phyloP scores from a whole-genome alignment of 208 protist species.

The Tetramitus jugosus region DNA sequence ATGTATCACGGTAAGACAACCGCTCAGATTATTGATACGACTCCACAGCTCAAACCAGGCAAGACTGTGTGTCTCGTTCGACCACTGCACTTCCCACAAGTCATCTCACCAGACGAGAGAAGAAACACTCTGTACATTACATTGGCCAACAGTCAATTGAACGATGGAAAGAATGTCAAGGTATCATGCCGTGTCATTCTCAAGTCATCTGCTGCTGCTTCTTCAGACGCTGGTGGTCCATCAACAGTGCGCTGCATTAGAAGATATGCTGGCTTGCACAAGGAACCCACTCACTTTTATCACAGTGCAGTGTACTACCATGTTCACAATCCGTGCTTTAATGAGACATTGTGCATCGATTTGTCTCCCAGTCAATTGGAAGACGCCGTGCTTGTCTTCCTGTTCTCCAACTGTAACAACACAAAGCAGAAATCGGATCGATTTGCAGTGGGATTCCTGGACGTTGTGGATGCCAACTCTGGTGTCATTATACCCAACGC shows the following conservation, averaged over 20 bases:
- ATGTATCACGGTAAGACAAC: not conserved
- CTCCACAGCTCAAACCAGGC: not conserved
- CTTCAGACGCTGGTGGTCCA: not conserved
- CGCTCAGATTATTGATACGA: not conserved
- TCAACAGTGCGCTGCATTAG: not conserved
- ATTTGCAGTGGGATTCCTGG: not conserved
- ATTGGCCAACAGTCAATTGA: not conserved
- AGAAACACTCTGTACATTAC: slow-evolving; percentile 13
- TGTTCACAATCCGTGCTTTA: not conserved
- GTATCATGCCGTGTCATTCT: not conserved
- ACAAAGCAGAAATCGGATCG: not conserved
- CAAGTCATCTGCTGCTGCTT: not conserved
- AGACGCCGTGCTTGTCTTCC: not conserved
- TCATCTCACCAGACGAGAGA: not conserved
- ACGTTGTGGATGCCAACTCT: not conserved
- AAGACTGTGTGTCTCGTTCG: not conserved
- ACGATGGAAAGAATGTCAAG: not conserved
- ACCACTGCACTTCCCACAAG: not conserved
- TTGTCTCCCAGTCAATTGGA: not conserved
- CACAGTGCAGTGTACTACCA: not conserved
- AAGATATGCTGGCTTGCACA: not conserved
- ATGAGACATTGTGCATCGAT: not conserved
- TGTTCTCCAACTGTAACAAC: not conserved
- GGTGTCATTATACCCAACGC: not conserved
- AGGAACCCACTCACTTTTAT: not conserved